Evolutionary conservation across 164 flowering plant species (phyloP), one percentile per base, ranked within the genome.

Genomic region (Sextonia rubra): DNA sequence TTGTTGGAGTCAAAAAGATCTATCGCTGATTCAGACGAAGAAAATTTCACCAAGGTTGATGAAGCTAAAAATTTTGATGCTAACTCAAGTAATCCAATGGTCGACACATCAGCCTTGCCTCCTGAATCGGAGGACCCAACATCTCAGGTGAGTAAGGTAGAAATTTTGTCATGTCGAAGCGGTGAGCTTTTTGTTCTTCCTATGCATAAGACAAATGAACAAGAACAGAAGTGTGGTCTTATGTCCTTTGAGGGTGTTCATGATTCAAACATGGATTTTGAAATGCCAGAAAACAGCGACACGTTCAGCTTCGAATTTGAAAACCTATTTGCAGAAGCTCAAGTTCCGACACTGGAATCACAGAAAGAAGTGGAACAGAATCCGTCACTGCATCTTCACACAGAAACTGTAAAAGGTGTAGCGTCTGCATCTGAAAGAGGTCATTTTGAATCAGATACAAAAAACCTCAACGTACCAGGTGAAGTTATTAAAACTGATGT

Each of bases 401-500:
- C 24, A 66, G 52, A 12, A 20, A 63, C 60, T 60, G 55, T 52
- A 30, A 56, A 64, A 20, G 48, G 8, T 44, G 74, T 75, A 74
- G 61, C 29, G 62, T 47, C 68, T 29, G 66, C 15, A 65, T 24
- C 22, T 66, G 52, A 74, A 60, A 56, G 24, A 32, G 17, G 37
- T 44, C 18, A 52, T 52, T 14, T 17, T 52, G 73, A 44, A 25
- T 77, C 14, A 32, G 69, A 55, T 70, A 62, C 78, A 66, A 74
- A 81, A 22, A 60, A 69, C 64, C 25, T 25, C 27, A 77, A 71
- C 69, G 71, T 44, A 49, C 78, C 69, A 58, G 29, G 68, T 32
- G 76, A 80, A 71, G 77, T 71, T n/a, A 70, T 72, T 69, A 82
- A 81, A 71, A 47, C 58, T 12, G 60, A 68, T 11, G 76, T 79